Evolutionary conservation across 805 yeast genomes (phyloP).

Genomic region (Barnettozyma pratensis): DNA sequence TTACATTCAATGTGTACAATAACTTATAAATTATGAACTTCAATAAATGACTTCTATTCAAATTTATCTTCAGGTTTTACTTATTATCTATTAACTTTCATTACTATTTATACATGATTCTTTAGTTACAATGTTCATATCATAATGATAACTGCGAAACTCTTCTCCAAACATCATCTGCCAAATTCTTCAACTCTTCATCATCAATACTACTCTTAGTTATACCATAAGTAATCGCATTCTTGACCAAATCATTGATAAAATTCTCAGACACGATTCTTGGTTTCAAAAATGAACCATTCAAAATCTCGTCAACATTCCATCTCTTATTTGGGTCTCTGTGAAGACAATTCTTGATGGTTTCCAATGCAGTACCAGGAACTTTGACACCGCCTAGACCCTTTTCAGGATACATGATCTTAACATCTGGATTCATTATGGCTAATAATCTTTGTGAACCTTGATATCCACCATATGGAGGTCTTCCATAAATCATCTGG

Average conservation of each 20-base stretch:
- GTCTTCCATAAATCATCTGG: constrained; percentile 91
- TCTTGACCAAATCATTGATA: constrained; percentile 64
- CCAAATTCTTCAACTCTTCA: constrained; percentile 41
- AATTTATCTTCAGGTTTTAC: background rate
- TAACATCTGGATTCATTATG: constrained; percentile 78
- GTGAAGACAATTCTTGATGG: constrained; percentile 65
- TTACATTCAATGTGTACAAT: too few species aligned
- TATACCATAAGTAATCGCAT: constrained; percentile 73
- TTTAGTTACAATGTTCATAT: background rate
- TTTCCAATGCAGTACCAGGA: constrained; percentile 62
- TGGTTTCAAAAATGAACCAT: constrained; percentile 68
- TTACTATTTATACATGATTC: background rate
- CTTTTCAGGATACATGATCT: constrained; percentile 56
- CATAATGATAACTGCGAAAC: constrained; percentile 22
- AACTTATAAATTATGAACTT: background rate
- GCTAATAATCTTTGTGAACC: constrained; percentile 79
- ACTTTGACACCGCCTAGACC: constrained; percentile 61
- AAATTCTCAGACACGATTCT: constrained; percentile 63
- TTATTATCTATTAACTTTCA: background rate
- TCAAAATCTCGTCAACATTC: constrained; percentile 56
- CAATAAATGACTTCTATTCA: constrained; percentile 1
- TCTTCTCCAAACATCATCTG: constrained; percentile 56
- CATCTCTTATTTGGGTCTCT: constrained; percentile 67
- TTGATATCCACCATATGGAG: constrained; percentile 79
- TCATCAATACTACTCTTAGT: constrained; percentile 37